These are phyloP conservation scores for Avena insularis DNA, from an alignment of 176 grass and related monocot species.

Conservation along the genomic window DNA sequence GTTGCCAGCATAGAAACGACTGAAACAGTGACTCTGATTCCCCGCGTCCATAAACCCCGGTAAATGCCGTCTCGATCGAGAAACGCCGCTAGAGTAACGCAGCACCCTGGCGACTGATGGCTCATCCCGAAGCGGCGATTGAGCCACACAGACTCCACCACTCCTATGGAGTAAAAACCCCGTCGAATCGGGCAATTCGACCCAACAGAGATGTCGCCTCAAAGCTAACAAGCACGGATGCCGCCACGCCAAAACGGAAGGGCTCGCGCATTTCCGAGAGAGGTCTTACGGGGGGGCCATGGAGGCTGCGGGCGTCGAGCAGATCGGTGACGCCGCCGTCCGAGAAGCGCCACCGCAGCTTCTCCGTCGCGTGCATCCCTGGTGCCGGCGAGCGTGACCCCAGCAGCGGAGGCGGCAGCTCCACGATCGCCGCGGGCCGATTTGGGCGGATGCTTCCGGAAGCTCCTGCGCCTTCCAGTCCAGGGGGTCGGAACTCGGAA, in stretches of 20 bases:
- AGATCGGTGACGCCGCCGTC: conserved; percentile 71
- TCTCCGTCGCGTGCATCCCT: conserved; percentile 55
- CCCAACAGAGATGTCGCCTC: background rate
- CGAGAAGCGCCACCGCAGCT: conserved; percentile 63
- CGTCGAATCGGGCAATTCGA: conserved; percentile 13
- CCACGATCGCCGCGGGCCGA: conserved; percentile 14
- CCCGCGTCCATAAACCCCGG: conserved; percentile 38
- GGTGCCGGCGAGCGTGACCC: background rate
- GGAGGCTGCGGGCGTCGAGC: conserved; percentile 59
- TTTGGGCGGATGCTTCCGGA: conserved; percentile 44
- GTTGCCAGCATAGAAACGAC: conserved; percentile 3
- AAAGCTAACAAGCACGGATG: conserved; percentile 3
- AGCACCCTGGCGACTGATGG: background rate
- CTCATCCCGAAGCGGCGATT: conserved; percentile 8
- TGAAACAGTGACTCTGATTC: background rate
- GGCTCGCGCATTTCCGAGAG: background rate
- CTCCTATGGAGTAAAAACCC: background rate
- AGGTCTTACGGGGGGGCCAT: conserved; percentile 45
- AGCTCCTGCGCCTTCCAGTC: conserved; percentile 24
- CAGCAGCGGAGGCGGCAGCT: background rate
- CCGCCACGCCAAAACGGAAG: background rate
- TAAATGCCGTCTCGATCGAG: conserved; percentile 4
- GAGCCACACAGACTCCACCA: background rate
- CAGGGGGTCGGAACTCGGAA: background rate
- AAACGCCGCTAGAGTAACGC: background rate